Evolutionary conservation across 495 filamentous ascomycete genomes (phyloP), one percentile per base, ranked within the genome.

Genomic region (Penicillium arizonense): DNA sequence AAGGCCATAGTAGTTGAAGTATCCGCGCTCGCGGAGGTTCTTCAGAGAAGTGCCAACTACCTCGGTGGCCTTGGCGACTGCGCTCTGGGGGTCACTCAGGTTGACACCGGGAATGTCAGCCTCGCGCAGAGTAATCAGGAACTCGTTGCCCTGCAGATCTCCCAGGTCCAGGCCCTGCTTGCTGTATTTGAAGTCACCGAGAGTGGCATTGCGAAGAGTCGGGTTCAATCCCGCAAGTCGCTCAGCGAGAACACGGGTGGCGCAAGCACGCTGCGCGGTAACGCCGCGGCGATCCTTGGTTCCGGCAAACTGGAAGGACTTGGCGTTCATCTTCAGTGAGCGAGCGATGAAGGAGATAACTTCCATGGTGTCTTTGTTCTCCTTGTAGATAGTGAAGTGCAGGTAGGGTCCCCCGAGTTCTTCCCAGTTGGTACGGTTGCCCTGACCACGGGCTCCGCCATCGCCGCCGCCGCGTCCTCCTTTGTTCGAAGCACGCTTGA

Each of bases 281-380:
- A 88, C 90, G 45, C 87, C 94, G 33, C 94, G 86, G 18, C 89
- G 82, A 65, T 98, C 94, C 71, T 98, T 98, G 45, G 92, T 97
- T 7, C 94, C 94, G 6, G 93, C 91, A 62, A 93, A 94, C 34
- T 87, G 79, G 61, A 97, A 91, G 47, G 72, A 73, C 55, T 85
- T 85, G 3, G 83, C 70, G 44, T 84, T 84, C 59, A 88, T 75
- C 56, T 85, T 85, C 30, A 96, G 61, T 14, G 82, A 75, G 40
- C 84, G 82, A 0, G 84, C 83, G 7, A 97, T 73, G 51, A 84
- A 87, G 7, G 80, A 83, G 24, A 95, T 76, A 0, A 88, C 86
- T 55, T 98, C 93, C 90, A 97, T 96, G 2, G 95, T 98, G 61
- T 98, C 95, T 59, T 91, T 91, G 69, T 98, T 98, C 70, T 97